Evolutionary conservation across 1,139 yeast genomes (phyloP).

Genomic region (Suhomyces bolitotheri): DNA sequence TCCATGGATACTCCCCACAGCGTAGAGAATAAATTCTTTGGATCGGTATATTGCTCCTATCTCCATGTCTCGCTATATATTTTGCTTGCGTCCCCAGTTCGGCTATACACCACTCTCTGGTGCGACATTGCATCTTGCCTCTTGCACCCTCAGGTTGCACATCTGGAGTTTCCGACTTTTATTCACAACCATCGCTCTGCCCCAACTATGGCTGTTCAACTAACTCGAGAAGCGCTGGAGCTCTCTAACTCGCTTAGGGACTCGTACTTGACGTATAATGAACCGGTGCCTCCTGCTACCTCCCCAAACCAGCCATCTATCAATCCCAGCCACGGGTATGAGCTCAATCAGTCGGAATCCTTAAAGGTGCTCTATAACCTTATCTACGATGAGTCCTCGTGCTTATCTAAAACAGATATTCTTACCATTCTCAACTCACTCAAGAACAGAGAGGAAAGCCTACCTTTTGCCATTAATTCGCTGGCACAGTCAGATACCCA

Average conservation of each 20-base stretch:
- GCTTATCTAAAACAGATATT: conserved; percentile 38
- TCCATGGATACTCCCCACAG: too few relatives aligned
- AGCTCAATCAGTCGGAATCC: conserved; percentile 43
- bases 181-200: conserved; percentile 1
- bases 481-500: conserved; percentile 28
- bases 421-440: conserved; percentile 36
- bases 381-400: conserved; percentile 40
- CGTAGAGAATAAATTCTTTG: too few relatives aligned
- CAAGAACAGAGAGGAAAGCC: conserved; percentile 35
- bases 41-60: too few relatives aligned
- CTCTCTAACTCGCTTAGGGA: conserved; percentile 4
- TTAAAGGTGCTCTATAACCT: conserved; percentile 42
- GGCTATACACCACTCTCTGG: too few relatives aligned
- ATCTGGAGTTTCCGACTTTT: too few relatives aligned
- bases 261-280: background rate
- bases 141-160: too few relatives aligned
- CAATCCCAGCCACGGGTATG: conserved; percentile 31
- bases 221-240: conserved; percentile 16
- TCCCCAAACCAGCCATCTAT: conserved; percentile 1
- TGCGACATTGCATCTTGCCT: too few relatives aligned
- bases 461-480: conserved; percentile 28
- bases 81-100: too few relatives aligned
- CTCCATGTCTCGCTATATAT: too few relatives aligned
- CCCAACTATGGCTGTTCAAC: conserved; percentile 19
- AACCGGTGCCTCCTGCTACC: background rate